phyloP scores from a whole-genome alignment of 2,329 filamentous ascomycete species.

The Myriosclerotinia curreyana region DNA sequence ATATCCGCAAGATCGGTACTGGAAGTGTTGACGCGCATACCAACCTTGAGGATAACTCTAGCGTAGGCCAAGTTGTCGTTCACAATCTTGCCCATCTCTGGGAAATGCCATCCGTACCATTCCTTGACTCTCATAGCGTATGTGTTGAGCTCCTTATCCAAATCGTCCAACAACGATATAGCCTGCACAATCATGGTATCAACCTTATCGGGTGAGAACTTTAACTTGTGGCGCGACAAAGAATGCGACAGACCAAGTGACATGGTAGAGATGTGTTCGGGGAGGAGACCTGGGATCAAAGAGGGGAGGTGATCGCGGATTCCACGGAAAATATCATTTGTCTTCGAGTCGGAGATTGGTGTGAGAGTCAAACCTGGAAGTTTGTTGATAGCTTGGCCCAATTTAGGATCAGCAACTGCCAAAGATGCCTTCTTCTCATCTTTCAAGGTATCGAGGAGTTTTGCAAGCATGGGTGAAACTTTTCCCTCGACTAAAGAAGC shows the following conservation, averaged over 20 bases:
- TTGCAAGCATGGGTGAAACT: conserved; percentile 81
- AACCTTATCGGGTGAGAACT: conserved; percentile 98
- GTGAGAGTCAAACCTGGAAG: conserved; percentile 83
- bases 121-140: conserved; percentile 99
- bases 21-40: conserved; percentile 78
- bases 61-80: conserved; percentile 97
- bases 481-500: conserved; percentile 88
- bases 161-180: conserved; percentile 86
- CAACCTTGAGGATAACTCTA: conserved; percentile 81
- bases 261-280: conserved; percentile 89
- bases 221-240: conserved; percentile 94
- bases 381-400: conserved; percentile 89
- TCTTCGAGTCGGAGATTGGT: conserved; percentile 75
- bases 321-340: conserved; percentile 87
- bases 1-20: conserved; percentile 81
- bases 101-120: conserved; percentile 99
- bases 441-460: conserved; percentile 84
- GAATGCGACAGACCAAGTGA: conserved; percentile 94
- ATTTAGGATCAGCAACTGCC: conserved; percentile 88
- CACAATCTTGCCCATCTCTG: conserved; percentile 93
- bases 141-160: conserved; percentile 98
- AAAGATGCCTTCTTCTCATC: conserved; percentile 96
- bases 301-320: conserved; percentile 89
- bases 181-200: conserved; percentile 99
- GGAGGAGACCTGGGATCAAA: conserved; percentile 82